Conservation (phyloP, 2,329 filamentous ascomycete genomes). For the Zymoseptoria tritici region DNA sequence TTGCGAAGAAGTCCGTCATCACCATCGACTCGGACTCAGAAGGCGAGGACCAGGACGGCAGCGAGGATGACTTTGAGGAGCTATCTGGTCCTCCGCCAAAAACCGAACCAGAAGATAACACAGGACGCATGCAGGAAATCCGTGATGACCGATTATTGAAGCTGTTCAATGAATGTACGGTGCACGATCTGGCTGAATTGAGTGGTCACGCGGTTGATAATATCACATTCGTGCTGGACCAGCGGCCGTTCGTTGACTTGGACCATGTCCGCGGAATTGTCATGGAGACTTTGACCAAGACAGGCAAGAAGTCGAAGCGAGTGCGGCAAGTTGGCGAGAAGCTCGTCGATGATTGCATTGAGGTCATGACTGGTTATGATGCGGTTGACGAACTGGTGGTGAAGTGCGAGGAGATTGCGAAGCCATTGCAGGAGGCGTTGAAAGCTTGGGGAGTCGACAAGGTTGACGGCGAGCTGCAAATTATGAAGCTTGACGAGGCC, state of each 20-base stretch:
- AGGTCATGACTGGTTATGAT: constrained; percentile 72
- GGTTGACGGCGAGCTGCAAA: constrained; percentile 52
- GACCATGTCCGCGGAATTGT: constrained; percentile 60
- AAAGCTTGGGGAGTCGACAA: constrained; percentile 59
- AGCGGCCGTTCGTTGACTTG: constrained; percentile 66
- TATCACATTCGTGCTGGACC: constrained; percentile 60
- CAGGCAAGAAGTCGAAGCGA: constrained; percentile 45
- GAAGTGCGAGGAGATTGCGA: constrained; percentile 65
- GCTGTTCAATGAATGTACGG: constrained; percentile 74
- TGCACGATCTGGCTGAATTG: constrained; percentile 72
- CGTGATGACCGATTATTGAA: constrained; percentile 51
- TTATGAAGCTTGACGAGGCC: constrained; percentile 46
- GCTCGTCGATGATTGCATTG: constrained; percentile 57
- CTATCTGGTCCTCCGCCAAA: not conserved
- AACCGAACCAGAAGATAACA: constrained; percentile 30
- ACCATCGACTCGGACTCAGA: constrained; percentile 34
- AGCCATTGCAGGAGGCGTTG: constrained; percentile 58
- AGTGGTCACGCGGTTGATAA: constrained; percentile 65
- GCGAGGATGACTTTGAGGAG: constrained; percentile 14
- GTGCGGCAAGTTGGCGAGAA: constrained; percentile 52
- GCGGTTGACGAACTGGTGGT: constrained; percentile 77
- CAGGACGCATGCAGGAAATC: constrained; percentile 13
- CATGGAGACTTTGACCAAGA: constrained; percentile 40
- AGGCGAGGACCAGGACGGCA: constrained; percentile 29
- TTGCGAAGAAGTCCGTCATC: constrained; percentile 22